Evolutionary conservation across 2,329 filamentous ascomycete genomes (phyloP).

Genomic region (Myriosclerotinia duriaeana): DNA sequence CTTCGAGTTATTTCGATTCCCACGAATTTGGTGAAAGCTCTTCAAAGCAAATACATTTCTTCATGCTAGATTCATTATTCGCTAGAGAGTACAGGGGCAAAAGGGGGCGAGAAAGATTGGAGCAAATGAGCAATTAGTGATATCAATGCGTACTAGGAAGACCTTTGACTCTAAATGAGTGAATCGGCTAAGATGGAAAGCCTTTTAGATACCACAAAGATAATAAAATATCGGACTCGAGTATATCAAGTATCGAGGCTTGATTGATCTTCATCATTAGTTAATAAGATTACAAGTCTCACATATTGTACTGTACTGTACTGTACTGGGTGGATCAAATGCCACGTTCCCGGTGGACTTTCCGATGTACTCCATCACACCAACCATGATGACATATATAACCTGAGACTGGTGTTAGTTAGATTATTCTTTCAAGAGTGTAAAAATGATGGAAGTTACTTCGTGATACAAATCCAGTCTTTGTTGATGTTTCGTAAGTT

Average conservation of each 20-base stretch:
- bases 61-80: background rate
- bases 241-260: background rate
- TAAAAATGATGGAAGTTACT: background rate
- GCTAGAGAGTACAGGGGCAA: too few relatives aligned
- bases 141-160: background rate
- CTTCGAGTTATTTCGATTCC: background rate
- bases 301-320: background rate
- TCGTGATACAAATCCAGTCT: background rate
- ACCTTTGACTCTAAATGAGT: background rate
- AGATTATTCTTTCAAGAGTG: background rate
- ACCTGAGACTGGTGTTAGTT: background rate
- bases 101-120: too few relatives aligned
- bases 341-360: slow-evolving; percentile 9
- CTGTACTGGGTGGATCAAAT: slow-evolving; percentile 3
- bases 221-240: background rate
- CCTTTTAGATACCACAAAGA: too few relatives aligned
- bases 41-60: background rate
- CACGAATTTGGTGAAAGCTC: background rate
- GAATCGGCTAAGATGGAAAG: too few relatives aligned
- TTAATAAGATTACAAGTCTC: too few relatives aligned
- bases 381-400: slow-evolving; percentile 14
- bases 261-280: too few relatives aligned
- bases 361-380: background rate
- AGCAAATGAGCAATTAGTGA: background rate
- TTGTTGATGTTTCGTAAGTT: slow-evolving; percentile 11